These are phyloP conservation scores for Alternaria novae-zelandiae DNA, from an alignment of 2,329 filamentous ascomycete genomes.

Conservation along the genomic window DNA sequence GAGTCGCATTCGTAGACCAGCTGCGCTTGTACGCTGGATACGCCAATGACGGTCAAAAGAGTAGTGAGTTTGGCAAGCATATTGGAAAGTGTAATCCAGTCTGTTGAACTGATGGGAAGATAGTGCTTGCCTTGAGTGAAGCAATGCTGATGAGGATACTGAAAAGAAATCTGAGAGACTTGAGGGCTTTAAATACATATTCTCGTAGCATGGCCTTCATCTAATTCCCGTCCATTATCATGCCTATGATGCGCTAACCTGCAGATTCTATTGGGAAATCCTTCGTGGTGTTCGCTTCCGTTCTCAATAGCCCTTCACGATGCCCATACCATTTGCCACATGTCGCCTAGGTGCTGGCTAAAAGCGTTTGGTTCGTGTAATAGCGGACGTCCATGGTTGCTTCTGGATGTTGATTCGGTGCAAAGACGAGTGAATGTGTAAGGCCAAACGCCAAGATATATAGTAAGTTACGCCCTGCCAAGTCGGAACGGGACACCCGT, in stretches of 20 bases:
- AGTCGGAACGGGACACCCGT: background rate
- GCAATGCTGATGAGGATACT: background rate
- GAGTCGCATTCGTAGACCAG: background rate
- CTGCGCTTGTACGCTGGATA: background rate
- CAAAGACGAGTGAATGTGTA: background rate
- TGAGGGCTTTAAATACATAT: background rate
- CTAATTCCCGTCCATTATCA: background rate
- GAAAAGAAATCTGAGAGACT: background rate
- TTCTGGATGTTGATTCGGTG: background rate
- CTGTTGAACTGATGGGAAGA: background rate
- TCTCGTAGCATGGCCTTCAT: background rate
- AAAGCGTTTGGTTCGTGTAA: background rate
- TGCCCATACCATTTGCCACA: background rate
- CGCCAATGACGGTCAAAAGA: background rate
- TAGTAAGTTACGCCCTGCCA: background rate
- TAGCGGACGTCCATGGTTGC: background rate
- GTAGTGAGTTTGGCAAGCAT: background rate
- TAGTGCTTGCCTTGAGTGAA: background rate
- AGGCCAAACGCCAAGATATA: background rate
- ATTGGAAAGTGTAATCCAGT: background rate
- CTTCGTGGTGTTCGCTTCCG: background rate
- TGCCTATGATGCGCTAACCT: background rate
- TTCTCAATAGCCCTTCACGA: background rate
- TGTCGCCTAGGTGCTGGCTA: background rate
- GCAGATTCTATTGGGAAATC: background rate